These are phyloP conservation scores for Ceratopteris richardii DNA, from an alignment of 75 land plant species.

Conservation along the genomic window DNA sequence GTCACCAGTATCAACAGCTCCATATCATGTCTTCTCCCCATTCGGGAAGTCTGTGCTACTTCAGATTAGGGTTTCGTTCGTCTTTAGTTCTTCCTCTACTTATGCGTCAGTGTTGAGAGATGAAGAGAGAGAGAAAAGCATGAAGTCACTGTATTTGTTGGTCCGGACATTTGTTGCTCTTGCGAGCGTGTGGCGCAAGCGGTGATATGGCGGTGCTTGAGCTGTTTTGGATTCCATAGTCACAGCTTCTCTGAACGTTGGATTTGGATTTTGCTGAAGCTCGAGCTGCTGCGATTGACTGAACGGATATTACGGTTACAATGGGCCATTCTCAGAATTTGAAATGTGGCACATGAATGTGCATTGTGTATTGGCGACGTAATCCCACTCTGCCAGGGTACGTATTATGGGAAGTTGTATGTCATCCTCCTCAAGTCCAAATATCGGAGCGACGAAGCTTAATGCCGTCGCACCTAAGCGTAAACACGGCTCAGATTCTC, in stretches of 20 bases:
- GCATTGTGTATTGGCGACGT: not conserved
- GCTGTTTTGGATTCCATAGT: not conserved
- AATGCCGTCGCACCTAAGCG: not conserved
- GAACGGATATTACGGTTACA: not conserved
- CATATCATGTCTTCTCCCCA: too few relatives aligned
- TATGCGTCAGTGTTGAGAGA: too few relatives aligned
- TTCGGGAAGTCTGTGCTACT: too few relatives aligned
- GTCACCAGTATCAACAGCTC: too few relatives aligned
- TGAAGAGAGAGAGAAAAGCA: too few relatives aligned
- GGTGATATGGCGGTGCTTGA: slow-evolving; percentile 2
- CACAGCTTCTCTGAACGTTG: not conserved
- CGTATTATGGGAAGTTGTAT: slow-evolving; percentile 14
- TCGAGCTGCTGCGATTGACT: not conserved
- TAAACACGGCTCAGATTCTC: slow-evolving; percentile 1
- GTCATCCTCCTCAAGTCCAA: slow-evolving; percentile 10
- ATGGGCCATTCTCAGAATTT: not conserved
- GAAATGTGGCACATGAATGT: not conserved
- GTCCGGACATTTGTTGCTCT: too few relatives aligned
- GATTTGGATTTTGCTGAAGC: not conserved
- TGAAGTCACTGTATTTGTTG: too few relatives aligned
- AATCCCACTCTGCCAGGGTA: not conserved
- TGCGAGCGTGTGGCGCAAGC: too few relatives aligned
- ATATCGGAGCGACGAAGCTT: not conserved
- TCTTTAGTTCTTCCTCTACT: too few relatives aligned
- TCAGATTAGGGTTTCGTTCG: too few relatives aligned